These are phyloP conservation scores for Lepiota venenata DNA, from an alignment of 768 basidiomycete species.

Conservation along the genomic window DNA sequence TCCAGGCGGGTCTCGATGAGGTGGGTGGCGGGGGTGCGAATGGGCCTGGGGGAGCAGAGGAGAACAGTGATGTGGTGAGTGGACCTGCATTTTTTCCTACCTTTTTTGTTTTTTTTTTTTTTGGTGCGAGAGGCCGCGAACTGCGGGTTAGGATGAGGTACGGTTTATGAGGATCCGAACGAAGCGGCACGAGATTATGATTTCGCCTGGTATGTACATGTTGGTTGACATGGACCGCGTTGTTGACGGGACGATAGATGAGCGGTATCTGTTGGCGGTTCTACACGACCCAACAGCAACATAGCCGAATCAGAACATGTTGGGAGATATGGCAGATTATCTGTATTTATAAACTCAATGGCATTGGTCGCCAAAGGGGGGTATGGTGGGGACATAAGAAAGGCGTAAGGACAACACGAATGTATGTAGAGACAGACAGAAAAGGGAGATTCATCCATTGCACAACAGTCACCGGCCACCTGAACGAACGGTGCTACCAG, in stretches of 20 bases:
- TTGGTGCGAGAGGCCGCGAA: neutral
- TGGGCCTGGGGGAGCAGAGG: constrained; percentile 26
- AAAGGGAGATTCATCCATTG: neutral
- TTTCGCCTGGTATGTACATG: constrained; percentile 73
- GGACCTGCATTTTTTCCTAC: too few species aligned
- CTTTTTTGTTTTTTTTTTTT: constrained; percentile 1
- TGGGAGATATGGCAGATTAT: neutral
- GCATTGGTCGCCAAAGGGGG: constrained; percentile 12
- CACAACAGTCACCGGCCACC: constrained; percentile 1
- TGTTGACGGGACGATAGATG: constrained; percentile 44
- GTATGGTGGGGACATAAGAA: constrained; percentile 8
- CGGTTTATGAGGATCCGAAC: constrained; percentile 90
- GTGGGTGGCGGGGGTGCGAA: constrained; percentile 52
- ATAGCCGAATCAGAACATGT: neutral
- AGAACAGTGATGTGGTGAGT: constrained; percentile 47
- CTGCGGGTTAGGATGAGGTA: constrained; percentile 65
- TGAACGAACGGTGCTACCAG: neutral
- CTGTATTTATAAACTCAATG: constrained; percentile 5
- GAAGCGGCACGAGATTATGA: constrained; percentile 89
- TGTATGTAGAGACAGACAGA: constrained; percentile 10
- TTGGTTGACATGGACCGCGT: too few species aligned
- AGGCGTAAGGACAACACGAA: constrained; percentile 8
- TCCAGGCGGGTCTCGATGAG: constrained; percentile 77
- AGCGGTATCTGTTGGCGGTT: constrained; percentile 79
- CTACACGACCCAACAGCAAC: constrained; percentile 58